Conservation (phyloP, 2,329 filamentous ascomycete species). For the Fusarium brevicatenulatum region DNA sequence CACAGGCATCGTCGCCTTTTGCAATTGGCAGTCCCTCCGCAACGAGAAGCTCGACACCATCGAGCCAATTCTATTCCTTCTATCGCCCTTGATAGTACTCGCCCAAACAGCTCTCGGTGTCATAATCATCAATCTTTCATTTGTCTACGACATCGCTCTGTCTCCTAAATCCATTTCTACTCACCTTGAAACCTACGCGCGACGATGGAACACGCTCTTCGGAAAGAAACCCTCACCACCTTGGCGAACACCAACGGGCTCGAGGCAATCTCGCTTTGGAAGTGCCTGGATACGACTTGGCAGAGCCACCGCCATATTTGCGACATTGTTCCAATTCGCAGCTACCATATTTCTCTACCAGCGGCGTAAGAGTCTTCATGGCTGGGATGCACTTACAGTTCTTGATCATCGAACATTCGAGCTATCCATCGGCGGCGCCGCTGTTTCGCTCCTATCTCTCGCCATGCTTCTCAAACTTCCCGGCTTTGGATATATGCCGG, state of each 20-base stretch:
- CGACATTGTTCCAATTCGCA: conserved; percentile 6
- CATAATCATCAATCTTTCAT: background rate
- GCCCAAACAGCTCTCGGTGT: conserved; percentile 3
- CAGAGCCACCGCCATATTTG: background rate
- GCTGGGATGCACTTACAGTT: conserved; percentile 3
- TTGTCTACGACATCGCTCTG: background rate
- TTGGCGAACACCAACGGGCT: fast-evolving
- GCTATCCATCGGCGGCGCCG: conserved; percentile 4
- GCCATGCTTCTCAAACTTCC: conserved; percentile 14
- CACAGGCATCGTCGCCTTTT: conserved; percentile 8
- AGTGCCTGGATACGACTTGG: background rate
- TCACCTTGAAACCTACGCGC: background rate
- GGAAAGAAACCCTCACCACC: background rate
- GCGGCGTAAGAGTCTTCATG: background rate
- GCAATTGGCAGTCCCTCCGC: conserved; percentile 14
- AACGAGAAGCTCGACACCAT: conserved; percentile 16
- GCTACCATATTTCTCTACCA: conserved; percentile 17
- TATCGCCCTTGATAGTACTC: conserved; percentile 1
- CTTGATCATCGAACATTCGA: conserved; percentile 22
- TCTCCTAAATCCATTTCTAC: background rate
- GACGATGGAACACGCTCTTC: conserved; percentile 4
- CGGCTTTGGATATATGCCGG: background rate
- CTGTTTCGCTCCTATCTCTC: conserved; percentile 1
- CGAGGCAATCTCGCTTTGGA: background rate
- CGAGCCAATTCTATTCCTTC: conserved; percentile 15